Evolutionary conservation across 2,329 filamentous ascomycete species (phyloP), one percentile per base, ranked within the genome.

Genomic region (Venturia oleaginea): DNA sequence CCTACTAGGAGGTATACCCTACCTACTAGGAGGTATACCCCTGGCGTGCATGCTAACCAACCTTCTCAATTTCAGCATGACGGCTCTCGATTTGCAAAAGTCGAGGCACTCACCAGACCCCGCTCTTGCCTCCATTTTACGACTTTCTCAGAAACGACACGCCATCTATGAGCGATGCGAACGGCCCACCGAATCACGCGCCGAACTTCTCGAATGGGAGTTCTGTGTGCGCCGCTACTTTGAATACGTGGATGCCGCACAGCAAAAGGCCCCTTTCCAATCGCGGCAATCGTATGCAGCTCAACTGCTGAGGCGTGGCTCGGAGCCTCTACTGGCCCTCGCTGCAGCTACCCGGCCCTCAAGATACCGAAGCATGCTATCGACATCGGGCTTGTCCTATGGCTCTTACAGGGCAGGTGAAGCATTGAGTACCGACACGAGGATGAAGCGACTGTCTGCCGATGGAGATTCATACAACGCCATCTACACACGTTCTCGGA

Each of bases 151-250:
- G 42, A 54, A 59, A 38, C 24, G 64, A n/a, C 64, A 65, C 30
- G 32, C 46, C 7, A 37, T 51, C 11, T 43, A 57, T 43, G 64
- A 65, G 24, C 27, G 46, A 32, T 11, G 17, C 11, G 46, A 61
- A 24, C 7, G 60, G 42, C 37, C 57, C 19, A 38, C 11, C 24
- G 63, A 59, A 40, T 48, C 38, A 57, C 57, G 46, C 11, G 59
- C 37, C 4, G 64, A 65, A 7, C 27, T 64, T 38, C 24, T 62
- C 15, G 64, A 65, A n/a, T 65, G 55, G 42, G 57, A 63, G 22
- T 32, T 55, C 19, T 51, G 57, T 42, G 61, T 65, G 22, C 42
- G 64, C 32, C 55, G 55, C 27, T 65, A 65, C 32, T 65, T 65
- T 30, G 64, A 65, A 5, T 54, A 54, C n/a, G 30, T 55, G 19